A percentile compares a stretch with the other conserved stretches of the same genome.
These are phyloP conservation scores for Sporothrix inflata DNA, from an alignment of 2,329 filamentous ascomycete species.

Conservation along the genomic window DNA sequence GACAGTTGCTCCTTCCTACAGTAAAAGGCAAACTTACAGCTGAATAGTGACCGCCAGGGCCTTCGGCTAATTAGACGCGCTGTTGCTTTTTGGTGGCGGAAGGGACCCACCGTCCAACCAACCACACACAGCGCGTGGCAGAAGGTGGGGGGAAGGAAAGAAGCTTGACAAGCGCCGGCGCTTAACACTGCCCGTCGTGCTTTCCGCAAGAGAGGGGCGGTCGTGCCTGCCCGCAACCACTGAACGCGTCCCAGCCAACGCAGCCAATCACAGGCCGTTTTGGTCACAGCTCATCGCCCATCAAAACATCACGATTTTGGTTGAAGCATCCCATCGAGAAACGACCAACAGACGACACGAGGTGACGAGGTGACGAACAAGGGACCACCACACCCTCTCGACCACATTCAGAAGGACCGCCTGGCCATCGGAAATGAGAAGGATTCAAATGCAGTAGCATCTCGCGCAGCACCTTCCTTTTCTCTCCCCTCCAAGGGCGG, in stretches of 20 bases:
- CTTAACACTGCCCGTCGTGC: slow-evolving; percentile 23
- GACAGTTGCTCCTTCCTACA: slow-evolving; percentile 19
- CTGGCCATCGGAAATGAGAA: neutral
- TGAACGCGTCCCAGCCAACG: slow-evolving; percentile 32
- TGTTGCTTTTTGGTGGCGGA: slow-evolving; percentile 6
- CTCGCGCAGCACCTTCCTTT: neutral
- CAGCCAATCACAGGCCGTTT: slow-evolving; percentile 11
- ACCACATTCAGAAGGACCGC: neutral
- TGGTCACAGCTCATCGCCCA: slow-evolving; percentile 4
- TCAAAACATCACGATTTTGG: slow-evolving; percentile 22
- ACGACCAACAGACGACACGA: neutral
- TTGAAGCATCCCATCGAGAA: neutral
- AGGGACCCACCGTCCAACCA: slow-evolving; percentile 11
- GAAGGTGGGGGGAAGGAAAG: slow-evolving; percentile 17
- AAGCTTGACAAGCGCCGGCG: slow-evolving; percentile 28
- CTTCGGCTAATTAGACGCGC: slow-evolving; percentile 30
- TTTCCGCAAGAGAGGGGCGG: neutral
- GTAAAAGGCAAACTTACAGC: slow-evolving; percentile 16
- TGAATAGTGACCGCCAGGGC: neutral
- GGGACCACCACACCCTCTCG: slow-evolving; percentile 4
- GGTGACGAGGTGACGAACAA: neutral
- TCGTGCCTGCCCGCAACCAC: slow-evolving; percentile 26
- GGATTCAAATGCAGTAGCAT: slow-evolving; percentile 6
- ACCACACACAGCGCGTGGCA: neutral
- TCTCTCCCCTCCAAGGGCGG: neutral